Base-by-base conservation (phyloP, 2,329 filamentous ascomycete species). In the Fragosphaeria purpurea region DNA sequence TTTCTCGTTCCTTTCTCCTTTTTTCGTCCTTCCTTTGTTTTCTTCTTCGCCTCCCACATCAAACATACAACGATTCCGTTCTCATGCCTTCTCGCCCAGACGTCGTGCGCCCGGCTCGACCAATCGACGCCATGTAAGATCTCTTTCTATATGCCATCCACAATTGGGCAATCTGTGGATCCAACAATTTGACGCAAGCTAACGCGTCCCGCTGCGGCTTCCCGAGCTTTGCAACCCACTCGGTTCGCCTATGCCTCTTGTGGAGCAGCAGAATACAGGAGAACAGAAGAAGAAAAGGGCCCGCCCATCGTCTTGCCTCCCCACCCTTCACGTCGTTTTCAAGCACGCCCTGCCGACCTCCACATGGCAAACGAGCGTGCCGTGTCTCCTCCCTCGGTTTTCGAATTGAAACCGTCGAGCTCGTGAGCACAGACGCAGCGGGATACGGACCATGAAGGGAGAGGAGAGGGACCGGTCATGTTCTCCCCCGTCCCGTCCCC, bases 81-180 rank as follows among this genome's bases (percentile, higher is more conserved):
- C 31, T 34, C 12, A 39, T 40, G 47, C 44, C 42, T 45, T 43
- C 48, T 50, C 37, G 38, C 43, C 45, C 48, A 45, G 33, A 30
- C 48, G 43, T 7, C 7, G 35, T 37, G 35, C 35, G 7, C 7
- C 11, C 11, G 35, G 7, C 11, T 37, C 11, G 7, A 37, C 35
- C 11, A 50, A 46, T 50, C n/a, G 31, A 37, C 43, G 43, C 47
- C 47, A 41, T 40, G 31, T 35, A 33, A 8, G 49, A 50, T 43
- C 40, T 37, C 40, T 43, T 33, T 42, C 40, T 22, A 47, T 44
- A 46, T 51, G 49, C 44, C 39, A 44, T 43, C 50, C 50, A 44
- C 30, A 44, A 40, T 41, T 44, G 41, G 41, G 40, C 30, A 51
- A 40, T 47, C 49, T 44, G 44, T 51, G 49, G 49, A 44, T 51